phyloP scores from a whole-genome alignment of 805 yeast genomes.

The Candida jianshihensis region DNA sequence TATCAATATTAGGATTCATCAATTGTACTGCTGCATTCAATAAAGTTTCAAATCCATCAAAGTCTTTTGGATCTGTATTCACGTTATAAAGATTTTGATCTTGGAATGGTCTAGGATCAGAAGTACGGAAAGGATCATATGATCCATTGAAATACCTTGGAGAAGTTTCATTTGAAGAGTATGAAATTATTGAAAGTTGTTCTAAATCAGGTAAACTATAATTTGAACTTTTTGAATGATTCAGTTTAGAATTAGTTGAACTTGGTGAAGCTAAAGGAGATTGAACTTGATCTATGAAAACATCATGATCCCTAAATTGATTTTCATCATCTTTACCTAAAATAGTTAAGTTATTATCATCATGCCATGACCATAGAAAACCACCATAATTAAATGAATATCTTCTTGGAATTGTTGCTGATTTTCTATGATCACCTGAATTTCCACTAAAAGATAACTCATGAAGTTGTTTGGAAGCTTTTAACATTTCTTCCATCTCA shows the following conservation, averaged over 20 bases:
- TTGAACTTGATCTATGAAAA: constrained; percentile 6
- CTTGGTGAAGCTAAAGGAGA: not conserved
- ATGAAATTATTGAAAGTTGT: too few relatives aligned
- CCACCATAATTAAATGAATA: constrained; percentile 22
- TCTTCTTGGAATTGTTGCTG: not conserved
- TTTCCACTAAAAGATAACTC: constrained; percentile 11
- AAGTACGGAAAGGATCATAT: too few relatives aligned
- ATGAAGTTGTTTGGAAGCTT: constrained; percentile 23
- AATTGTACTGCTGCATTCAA: constrained; percentile 22
- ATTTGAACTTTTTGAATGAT: too few relatives aligned
- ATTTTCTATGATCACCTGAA: constrained; percentile 1
- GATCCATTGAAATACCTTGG: too few relatives aligned
- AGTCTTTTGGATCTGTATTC: constrained; percentile 16
- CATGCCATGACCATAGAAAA: constrained; percentile 21
- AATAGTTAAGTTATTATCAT: constrained; percentile 15
- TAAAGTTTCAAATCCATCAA: constrained; percentile 17
- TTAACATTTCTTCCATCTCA: constrained; percentile 22
- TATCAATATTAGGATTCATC: constrained; percentile 10
- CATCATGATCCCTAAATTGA: too few relatives aligned
- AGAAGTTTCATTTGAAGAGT: too few relatives aligned
- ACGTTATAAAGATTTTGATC: not conserved
- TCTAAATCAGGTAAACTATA: too few relatives aligned
- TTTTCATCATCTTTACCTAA: constrained; percentile 17
- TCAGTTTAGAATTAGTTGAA: not conserved
- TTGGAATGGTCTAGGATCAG: not conserved